A percentile compares a stretch with the other conserved stretches of the same genome.
Conservation (phyloP, 495 filamentous ascomycete species). For the Penicillium simplicissimum region DNA sequence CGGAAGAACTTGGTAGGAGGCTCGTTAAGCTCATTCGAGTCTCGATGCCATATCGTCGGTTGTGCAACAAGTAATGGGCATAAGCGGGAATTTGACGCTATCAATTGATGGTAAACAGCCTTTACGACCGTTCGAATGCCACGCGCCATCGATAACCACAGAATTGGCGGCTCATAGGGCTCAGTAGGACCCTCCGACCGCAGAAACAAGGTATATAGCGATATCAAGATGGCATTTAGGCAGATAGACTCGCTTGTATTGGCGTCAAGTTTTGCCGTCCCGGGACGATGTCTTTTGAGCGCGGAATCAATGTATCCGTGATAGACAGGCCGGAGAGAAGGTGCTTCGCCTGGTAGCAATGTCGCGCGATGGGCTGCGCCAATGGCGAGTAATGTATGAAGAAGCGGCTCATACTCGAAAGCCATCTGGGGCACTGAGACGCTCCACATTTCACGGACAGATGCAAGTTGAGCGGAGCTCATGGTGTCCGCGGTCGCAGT, state of each 20-base stretch:
- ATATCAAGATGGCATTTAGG: constrained; percentile 22
- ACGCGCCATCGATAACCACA: constrained; percentile 24
- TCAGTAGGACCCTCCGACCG: constrained; percentile 19
- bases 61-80: constrained; percentile 20
- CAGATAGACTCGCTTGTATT: constrained; percentile 20
- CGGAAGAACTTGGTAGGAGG: constrained; percentile 17
- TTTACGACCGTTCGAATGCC: constrained; percentile 24
- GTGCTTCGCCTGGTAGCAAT: constrained; percentile 21
- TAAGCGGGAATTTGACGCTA: constrained; percentile 14
- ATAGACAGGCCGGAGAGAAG: constrained; percentile 20
- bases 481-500: constrained; percentile 23
- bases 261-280: constrained; percentile 16
- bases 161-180: constrained; percentile 22
- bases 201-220: constrained; percentile 23
- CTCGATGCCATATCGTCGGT: constrained; percentile 13
- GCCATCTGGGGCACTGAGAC: constrained; percentile 26
- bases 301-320: constrained; percentile 27
- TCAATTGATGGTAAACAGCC: constrained; percentile 13
- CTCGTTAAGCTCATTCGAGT: background rate
- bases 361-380: constrained; percentile 22
- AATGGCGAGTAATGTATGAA: constrained; percentile 28
- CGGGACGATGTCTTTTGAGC: constrained; percentile 17
- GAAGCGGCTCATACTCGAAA: constrained; percentile 29
- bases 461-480: constrained; percentile 19
- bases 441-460: constrained; percentile 23